phyloP scores from a whole-genome alignment of 75 land plant genomes.

The Picea glauca region DNA sequence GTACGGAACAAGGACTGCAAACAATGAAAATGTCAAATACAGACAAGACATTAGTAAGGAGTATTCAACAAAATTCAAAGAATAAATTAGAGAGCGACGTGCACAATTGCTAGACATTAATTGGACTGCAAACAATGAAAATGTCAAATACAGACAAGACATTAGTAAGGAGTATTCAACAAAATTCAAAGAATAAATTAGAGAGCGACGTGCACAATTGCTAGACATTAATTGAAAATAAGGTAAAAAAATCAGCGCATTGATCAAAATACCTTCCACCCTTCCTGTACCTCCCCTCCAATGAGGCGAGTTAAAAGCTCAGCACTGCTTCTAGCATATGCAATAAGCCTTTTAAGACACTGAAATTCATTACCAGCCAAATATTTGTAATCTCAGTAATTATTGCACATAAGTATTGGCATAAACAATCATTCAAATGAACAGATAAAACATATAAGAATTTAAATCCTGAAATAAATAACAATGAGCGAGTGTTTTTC shows the following conservation, averaged over 20 bases:
- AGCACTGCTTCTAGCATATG: slow-evolving; percentile 88
- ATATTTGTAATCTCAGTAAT: not conserved
- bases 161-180: too few relatives aligned
- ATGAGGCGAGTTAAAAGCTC: slow-evolving; percentile 54
- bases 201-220: too few relatives aligned
- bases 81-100: not conserved
- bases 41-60: not conserved
- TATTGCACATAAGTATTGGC: not conserved
- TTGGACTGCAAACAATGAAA: too few relatives aligned
- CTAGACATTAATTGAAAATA: not conserved
- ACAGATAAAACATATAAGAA: not conserved
- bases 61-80: not conserved
- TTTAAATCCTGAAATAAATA: not conserved
- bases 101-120: too few relatives aligned
- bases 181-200: too few relatives aligned
- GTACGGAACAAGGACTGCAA: slow-evolving; percentile 84
- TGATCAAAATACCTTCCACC: slow-evolving; percentile 68
- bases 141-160: too few relatives aligned
- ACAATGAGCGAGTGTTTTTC: too few relatives aligned
- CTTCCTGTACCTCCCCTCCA: slow-evolving; percentile 35
- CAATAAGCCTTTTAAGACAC: slow-evolving; percentile 68
- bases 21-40: not conserved
- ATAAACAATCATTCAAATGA: not conserved
- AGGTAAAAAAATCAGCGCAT: not conserved
- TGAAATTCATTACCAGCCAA: slow-evolving; percentile 14